Evolutionary conservation across 202 grass and related monocot genomes (phyloP).

Genomic region (Musa balbisiana): DNA sequence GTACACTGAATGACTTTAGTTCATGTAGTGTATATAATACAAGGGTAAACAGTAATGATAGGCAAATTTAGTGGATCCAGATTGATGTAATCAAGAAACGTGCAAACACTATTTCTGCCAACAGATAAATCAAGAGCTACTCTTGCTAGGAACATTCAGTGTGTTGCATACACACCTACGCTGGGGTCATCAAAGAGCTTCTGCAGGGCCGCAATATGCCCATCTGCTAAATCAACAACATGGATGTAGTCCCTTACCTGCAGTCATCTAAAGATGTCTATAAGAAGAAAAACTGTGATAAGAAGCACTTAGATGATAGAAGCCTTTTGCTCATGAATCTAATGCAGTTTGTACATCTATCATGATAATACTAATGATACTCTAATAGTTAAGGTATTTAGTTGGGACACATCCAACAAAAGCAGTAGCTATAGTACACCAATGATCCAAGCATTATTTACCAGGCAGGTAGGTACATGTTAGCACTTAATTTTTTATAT

Average conservation of each 20-base stretch:
- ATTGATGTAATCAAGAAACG: no score
- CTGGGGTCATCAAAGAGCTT: conserved; percentile 8
- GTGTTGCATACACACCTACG: not conserved
- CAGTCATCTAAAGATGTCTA: not conserved
- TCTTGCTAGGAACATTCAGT: not conserved
- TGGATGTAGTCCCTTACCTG: conserved; percentile 23
- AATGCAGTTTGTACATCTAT: not conserved
- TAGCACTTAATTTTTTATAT: no score
- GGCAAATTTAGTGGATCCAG: no score
- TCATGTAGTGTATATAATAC: no score
- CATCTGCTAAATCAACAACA: conserved; percentile 24
- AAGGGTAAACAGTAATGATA: no score
- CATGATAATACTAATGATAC: not conserved
- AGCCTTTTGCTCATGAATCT: not conserved
- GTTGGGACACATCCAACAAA: no score
- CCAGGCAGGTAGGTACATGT: no score
- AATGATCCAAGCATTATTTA: no score
- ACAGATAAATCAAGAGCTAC: not conserved
- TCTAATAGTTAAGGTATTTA: no score
- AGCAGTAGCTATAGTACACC: no score
- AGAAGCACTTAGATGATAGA: not conserved
- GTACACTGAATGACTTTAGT: not conserved
- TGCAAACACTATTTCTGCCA: not conserved
- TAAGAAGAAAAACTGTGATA: not conserved
- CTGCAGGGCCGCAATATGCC: conserved; percentile 12